These are phyloP conservation scores for Paecilomyces dactylethromorphus DNA, from an alignment of 2,329 filamentous ascomycete genomes.

Conservation along the genomic window DNA sequence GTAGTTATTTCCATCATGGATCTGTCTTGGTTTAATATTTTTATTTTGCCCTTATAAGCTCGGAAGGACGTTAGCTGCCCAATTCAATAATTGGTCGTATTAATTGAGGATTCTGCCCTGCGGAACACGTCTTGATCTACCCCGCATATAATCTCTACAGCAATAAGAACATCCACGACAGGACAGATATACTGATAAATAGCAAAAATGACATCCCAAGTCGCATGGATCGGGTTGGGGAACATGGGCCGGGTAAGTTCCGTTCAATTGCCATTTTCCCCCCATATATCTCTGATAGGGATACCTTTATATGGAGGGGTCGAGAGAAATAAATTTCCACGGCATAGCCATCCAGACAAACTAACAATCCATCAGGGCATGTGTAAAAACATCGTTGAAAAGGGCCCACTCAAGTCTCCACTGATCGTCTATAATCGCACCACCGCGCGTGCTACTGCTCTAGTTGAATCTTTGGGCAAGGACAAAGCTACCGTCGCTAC, in stretches of 20 bases:
- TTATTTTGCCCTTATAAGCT: neutral
- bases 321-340: neutral
- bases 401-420: slow-evolving; percentile 64
- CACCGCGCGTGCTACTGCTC: slow-evolving; percentile 55
- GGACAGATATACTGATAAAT: neutral
- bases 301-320: neutral
- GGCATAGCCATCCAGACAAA: neutral
- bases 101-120: neutral
- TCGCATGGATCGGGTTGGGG: slow-evolving; percentile 17
- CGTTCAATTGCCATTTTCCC: slow-evolving; percentile 3
- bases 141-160: neutral
- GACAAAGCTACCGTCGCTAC: slow-evolving; percentile 59
- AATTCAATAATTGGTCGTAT: too few species aligned
- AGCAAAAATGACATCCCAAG: slow-evolving; percentile 5
- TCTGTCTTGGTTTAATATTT: neutral
- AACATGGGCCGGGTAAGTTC: slow-evolving; percentile 17
- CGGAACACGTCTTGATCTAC: neutral
- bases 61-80: too few species aligned
- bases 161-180: neutral
- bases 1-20: neutral
- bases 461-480: slow-evolving; percentile 53
- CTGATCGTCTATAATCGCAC: slow-evolving; percentile 79
- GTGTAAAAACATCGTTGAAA: slow-evolving; percentile 75
- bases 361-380: slow-evolving; percentile 55
- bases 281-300: neutral